Evolutionary conservation across 768 basidiomycete genomes (phyloP), one percentile per base, ranked within the genome.

Genomic region (Inosperma sp.): DNA sequence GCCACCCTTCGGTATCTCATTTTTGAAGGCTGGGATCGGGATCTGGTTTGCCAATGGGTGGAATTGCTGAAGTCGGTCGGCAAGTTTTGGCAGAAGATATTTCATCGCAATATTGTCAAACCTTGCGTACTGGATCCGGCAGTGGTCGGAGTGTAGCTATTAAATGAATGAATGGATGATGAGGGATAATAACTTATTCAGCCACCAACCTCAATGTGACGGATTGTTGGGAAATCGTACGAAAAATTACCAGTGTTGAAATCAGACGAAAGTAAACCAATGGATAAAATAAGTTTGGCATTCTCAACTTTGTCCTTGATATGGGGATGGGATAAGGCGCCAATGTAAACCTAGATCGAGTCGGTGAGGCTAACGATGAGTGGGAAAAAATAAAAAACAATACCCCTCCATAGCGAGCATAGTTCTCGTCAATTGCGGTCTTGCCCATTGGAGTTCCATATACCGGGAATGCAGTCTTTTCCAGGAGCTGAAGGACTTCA

Each of bases 221-320:
- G 74, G 9, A 66, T 64, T 0, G 72, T 72, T 4, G 84, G 81
- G 39, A 86, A 82, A 43, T 77, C 79, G 59, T 88, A 90, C 0
- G 86, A 85, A 67, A 91, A 93, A 65, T 86, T 86, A 26, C 90
- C 92, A 1, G 88, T 89, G 66, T 94, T 94, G 73, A 90, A 92
- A 65, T 94, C 91, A 39, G 78, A 82, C 62, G 79, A 80, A 43
- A 89, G 69, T 1, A 71, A 67, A 4, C 89, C 88, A 51, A 94
- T 71, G 10, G 86, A 86, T 10, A 94, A 61, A 44, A 90, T 81
- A 35, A 93, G 71, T 56, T 84, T 86, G 4, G 89, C 82, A 2
- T 63, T 71, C 66, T 94, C 91, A 23, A 93, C 81, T 53, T 75
- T 80, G 47, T 82, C 78, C 65, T 82, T 85, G 56, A 91, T 71